Evolutionary conservation across 2,329 filamentous ascomycete species (phyloP).

Genomic region (Fulvia fulva): DNA sequence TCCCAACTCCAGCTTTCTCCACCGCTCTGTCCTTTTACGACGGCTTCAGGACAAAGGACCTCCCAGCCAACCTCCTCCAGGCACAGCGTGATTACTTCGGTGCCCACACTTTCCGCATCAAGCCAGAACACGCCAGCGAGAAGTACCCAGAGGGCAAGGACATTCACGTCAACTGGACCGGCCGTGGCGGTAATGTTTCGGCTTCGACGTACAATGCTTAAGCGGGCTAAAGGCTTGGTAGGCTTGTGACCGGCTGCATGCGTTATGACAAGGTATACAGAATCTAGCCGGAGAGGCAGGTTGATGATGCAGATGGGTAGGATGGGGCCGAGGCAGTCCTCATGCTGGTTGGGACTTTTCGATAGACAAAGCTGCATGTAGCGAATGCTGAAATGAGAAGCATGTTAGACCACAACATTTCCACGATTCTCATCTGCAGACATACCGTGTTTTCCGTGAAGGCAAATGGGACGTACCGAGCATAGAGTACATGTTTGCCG

Average conservation of each 20-base stretch:
- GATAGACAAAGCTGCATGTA: not conserved
- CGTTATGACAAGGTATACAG: not conserved
- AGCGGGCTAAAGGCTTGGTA: constrained; percentile 24
- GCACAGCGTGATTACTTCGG: constrained; percentile 99
- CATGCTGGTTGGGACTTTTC: not conserved
- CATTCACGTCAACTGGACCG: constrained; percentile 99
- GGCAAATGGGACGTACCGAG: not conserved
- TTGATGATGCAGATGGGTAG: not conserved
- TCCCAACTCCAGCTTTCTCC: constrained; percentile 93
- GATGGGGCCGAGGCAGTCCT: not conserved
- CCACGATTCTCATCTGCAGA: not conserved
- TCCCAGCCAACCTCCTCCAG: constrained; percentile 97
- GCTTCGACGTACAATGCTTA: constrained; percentile 98
- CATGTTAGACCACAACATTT: not conserved
- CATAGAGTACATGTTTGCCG: not conserved
- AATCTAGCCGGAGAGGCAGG: not conserved
- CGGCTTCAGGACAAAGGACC: constrained; percentile 93
- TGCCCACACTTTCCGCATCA: constrained; percentile 53
- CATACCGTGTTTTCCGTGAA: not conserved
- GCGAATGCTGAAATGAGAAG: not conserved
- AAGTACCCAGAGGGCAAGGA: constrained; percentile 80
- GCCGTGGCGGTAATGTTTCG: constrained; percentile 92
- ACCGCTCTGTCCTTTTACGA: constrained; percentile 98
- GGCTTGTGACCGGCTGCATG: not conserved
- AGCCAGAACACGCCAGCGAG: constrained; percentile 48